Conservation (phyloP, 768 basidiomycete genomes). For the Auricularia cornea region DNA sequence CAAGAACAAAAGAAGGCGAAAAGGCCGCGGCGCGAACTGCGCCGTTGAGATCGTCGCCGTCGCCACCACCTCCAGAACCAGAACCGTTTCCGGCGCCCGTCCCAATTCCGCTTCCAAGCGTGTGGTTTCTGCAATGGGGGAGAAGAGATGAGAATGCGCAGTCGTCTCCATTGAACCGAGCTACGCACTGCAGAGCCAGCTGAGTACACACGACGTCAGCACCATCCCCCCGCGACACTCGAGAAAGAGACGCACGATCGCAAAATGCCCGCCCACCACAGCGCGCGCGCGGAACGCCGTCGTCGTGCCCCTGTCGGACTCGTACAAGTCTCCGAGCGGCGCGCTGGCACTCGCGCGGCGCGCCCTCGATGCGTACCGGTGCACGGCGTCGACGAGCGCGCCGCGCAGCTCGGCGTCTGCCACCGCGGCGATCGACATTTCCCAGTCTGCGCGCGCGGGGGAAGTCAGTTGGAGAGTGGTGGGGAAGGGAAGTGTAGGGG, state of each 20-base stretch:
- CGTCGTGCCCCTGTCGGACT: constrained; percentile 39
- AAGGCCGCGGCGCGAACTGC: too few species aligned
- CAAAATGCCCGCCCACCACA: constrained; percentile 7
- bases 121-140: too few species aligned
- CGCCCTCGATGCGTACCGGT: constrained; percentile 40
- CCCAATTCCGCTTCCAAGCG: too few species aligned
- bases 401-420: constrained; percentile 38
- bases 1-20: too few species aligned
- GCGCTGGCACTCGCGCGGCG: constrained; percentile 27
- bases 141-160: too few species aligned
- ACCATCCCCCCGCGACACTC: not conserved
- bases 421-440: constrained; percentile 48
- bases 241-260: not conserved
- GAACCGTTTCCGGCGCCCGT: too few species aligned
- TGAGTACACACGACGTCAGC: not conserved
- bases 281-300: constrained; percentile 40
- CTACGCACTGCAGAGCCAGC: too few species aligned
- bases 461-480: not conserved
- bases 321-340: constrained; percentile 44
- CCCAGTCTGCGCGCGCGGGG: constrained; percentile 38
- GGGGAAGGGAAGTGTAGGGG: not conserved
- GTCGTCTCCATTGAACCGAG: too few species aligned
- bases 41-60: too few species aligned
- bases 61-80: too few species aligned
- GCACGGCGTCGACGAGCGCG: constrained; percentile 41